Percentiles rank a stretch among this genome's conserved stretches.
phyloP scores from a whole-genome alignment of 257 asterid genomes.

The Apocynum venetum region DNA sequence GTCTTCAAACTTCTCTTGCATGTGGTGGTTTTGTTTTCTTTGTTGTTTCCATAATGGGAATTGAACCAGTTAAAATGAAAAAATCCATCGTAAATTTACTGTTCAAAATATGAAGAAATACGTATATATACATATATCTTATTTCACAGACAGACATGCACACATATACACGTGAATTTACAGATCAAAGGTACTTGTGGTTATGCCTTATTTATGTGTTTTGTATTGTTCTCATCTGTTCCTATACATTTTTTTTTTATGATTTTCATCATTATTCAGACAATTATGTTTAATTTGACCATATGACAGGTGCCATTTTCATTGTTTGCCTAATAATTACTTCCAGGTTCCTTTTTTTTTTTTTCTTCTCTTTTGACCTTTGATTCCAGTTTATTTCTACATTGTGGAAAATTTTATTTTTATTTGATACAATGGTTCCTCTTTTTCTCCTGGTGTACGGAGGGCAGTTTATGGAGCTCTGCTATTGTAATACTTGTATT shows the following conservation, averaged over 20 bases:
- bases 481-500: constrained; percentile 75
- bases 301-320: constrained; percentile 77
- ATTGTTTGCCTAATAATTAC: constrained; percentile 79
- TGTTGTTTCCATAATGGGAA: background rate
- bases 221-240: background rate
- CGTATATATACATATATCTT: no score
- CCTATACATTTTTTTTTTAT: background rate
- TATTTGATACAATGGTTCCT: constrained; percentile 12
- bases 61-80: no score
- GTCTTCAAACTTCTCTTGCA: constrained; percentile 16
- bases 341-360: constrained; percentile 54
- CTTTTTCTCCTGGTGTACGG: background rate
- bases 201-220: background rate
- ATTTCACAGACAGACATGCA: no score
- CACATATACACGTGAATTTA: background rate
- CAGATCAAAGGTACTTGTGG: background rate
- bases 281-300: background rate
- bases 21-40: background rate
- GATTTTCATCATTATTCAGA: constrained; percentile 2
- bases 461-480: constrained; percentile 77
- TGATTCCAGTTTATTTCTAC: background rate
- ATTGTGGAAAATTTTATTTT: background rate
- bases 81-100: no score
- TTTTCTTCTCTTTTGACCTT: background rate
- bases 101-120: no score